phyloP scores from a whole-genome alignment of 306 rosid species.

The Carpinus fangiana region DNA sequence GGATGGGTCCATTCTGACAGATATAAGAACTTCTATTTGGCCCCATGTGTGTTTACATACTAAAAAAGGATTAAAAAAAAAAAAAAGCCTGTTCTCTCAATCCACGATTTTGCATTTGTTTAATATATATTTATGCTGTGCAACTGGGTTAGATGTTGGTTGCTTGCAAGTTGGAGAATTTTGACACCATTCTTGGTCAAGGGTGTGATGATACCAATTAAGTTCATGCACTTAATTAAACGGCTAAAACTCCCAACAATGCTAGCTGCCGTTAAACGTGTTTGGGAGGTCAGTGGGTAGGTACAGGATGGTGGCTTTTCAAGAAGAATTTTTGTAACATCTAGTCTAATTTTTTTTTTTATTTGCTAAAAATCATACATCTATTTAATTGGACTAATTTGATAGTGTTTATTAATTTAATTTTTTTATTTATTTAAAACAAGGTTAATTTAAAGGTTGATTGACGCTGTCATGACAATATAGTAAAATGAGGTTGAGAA shows the following conservation, averaged over 20 bases:
- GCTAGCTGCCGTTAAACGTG: background rate
- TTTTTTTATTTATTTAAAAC: too few relatives aligned
- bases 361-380: too few relatives aligned
- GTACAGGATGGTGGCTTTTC: constrained; percentile 23
- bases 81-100: background rate
- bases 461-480: too few relatives aligned
- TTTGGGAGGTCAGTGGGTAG: constrained; percentile 22
- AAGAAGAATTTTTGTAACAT: background rate
- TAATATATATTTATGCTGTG: background rate
- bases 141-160: constrained; percentile 14
- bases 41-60: background rate
- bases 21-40: background rate
- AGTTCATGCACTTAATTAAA: constrained; percentile 30
- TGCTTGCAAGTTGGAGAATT: constrained; percentile 31
- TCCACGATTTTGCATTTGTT: background rate
- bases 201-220: constrained; percentile 23
- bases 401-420: too few relatives aligned
- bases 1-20: background rate
- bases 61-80: background rate
- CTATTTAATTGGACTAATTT: too few relatives aligned
- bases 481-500: too few relatives aligned
- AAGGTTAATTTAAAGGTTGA: too few relatives aligned
- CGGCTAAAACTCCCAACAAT: background rate
- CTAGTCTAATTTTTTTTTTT: background rate
- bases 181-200: constrained; percentile 19